phyloP scores from a whole-genome alignment of 164 flowering plant species.

The Dillenia suffruticosa region DNA sequence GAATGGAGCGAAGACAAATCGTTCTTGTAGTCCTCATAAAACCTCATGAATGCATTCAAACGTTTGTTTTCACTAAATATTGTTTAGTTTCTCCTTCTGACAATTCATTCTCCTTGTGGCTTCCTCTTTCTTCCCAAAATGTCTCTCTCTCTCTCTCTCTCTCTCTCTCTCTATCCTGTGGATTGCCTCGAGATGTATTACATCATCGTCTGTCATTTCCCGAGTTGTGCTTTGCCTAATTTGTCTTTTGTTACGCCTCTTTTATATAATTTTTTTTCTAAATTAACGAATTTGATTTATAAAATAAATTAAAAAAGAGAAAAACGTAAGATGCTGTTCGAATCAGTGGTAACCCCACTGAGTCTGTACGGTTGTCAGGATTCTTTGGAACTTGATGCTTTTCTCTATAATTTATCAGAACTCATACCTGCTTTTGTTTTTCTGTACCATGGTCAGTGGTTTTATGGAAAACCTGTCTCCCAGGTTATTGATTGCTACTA shows the following conservation, averaged over 20 bases:
- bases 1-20: too few relatives aligned
- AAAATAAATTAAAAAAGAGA: background rate
- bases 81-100: too few relatives aligned
- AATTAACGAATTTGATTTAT: background rate
- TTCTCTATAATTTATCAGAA: background rate
- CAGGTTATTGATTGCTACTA: too few relatives aligned
- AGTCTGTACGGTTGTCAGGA: slow-evolving; percentile 28
- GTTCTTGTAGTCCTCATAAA: too few relatives aligned
- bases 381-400: slow-evolving; percentile 1
- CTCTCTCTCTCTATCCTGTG: background rate
- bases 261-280: background rate
- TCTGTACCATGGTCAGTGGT: background rate
- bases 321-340: slow-evolving; percentile 51
- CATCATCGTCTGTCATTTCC: slow-evolving; percentile 15
- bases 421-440: background rate
- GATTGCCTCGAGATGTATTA: slow-evolving; percentile 9
- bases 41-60: too few relatives aligned
- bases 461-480: too few relatives aligned
- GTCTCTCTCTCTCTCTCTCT: background rate
- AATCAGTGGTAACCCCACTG: slow-evolving; percentile 31
- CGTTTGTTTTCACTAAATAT: too few relatives aligned
- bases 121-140: background rate
- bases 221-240: slow-evolving; percentile 1
- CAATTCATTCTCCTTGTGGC: too few relatives aligned
- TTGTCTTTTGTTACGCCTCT: background rate